A percentile compares a stretch with the other conserved stretches of the same genome.
Conservation (phyloP, 2,329 filamentous ascomycete genomes). For the Lachnellula cervina region DNA sequence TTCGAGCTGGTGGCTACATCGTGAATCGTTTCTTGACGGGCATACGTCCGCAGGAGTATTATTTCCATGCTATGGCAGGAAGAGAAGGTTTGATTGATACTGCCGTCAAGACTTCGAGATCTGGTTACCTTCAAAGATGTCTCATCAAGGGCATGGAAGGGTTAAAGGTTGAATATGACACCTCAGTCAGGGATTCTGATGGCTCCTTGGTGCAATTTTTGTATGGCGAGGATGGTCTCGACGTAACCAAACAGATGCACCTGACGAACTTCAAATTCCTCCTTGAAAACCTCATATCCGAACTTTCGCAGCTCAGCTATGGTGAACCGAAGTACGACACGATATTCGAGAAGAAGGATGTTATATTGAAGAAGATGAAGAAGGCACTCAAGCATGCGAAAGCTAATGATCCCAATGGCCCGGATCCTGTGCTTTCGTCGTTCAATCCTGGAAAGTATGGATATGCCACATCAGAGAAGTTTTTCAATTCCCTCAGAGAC, state of each 20-base stretch:
- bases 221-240: conserved; percentile 93
- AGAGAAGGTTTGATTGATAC: conserved; percentile 98
- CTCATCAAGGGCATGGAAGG: conserved; percentile 99
- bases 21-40: conserved; percentile 96
- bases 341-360: conserved; percentile 60
- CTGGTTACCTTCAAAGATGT: conserved; percentile 93
- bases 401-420: conserved; percentile 45
- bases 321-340: conserved; percentile 48
- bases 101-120: conserved; percentile 95
- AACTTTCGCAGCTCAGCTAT: conserved; percentile 72
- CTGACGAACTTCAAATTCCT: conserved; percentile 87
- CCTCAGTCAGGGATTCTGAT: conserved; percentile 88
- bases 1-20: conserved; percentile 89
- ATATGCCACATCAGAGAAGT: conserved; percentile 85
- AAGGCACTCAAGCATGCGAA: conserved; percentile 70
- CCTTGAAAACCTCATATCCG: conserved; percentile 76
- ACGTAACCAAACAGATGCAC: conserved; percentile 91
- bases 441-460: conserved; percentile 73
- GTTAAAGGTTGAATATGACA: conserved; percentile 86
- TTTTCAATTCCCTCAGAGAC: conserved; percentile 65
- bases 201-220: conserved; percentile 91
- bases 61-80: conserved; percentile 99
- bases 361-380: conserved; percentile 68
- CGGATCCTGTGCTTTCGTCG: conserved; percentile 67
- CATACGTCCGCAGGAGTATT: conserved; percentile 95